Evolutionary conservation across 2,329 filamentous ascomycete genomes (phyloP).

Genomic region (Raffaelea deltoideospora): DNA sequence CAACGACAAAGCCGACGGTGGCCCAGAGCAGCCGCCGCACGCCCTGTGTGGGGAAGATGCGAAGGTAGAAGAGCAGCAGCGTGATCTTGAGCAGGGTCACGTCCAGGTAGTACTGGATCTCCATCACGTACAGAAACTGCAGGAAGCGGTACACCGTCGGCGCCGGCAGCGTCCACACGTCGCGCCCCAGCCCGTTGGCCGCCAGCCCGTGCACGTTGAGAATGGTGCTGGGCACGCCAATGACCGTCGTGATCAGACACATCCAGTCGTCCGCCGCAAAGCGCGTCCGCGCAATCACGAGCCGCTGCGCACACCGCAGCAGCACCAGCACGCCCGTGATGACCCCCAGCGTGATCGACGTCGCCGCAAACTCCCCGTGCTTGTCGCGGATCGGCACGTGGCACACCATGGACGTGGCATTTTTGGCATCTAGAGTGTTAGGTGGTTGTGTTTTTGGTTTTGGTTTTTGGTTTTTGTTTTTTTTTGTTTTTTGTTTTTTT

Average conservation of each 20-base stretch:
- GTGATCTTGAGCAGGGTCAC: constrained; percentile 33
- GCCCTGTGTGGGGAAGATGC: constrained; percentile 29
- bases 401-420: constrained; percentile 14
- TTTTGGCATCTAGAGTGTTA: constrained; percentile 9
- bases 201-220: constrained; percentile 17
- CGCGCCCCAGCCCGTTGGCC: constrained; percentile 29
- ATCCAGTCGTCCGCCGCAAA: constrained; percentile 22
- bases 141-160: constrained; percentile 26
- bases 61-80: constrained; percentile 38
- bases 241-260: constrained; percentile 13
- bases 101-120: constrained; percentile 28
- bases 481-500: too few relatives aligned
- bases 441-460: constrained; percentile 3
- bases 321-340: constrained; percentile 21
- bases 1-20: constrained; percentile 23
- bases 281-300: constrained; percentile 16
- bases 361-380: constrained; percentile 16
- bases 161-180: constrained; percentile 32
- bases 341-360: constrained; percentile 16
- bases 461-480: too few relatives aligned
- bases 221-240: constrained; percentile 15
- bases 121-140: constrained; percentile 25
- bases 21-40: constrained; percentile 26
- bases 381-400: constrained; percentile 13
- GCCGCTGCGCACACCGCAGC: constrained; percentile 20